Base-by-base conservation (phyloP, 73 alveolate species). In the Paramecium sexaurelia region DNA sequence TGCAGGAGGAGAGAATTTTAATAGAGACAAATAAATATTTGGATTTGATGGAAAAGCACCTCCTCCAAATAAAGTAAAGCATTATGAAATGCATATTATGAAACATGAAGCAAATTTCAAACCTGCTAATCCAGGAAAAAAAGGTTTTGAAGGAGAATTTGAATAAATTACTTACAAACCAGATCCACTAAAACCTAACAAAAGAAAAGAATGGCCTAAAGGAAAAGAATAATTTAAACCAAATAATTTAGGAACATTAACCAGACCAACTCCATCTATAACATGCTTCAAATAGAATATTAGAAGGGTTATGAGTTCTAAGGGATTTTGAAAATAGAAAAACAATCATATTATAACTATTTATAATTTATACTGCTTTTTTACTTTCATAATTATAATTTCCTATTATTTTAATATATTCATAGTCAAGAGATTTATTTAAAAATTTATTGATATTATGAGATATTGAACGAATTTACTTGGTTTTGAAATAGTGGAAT, bases 301-400 rank as follows among this genome's bases (percentile, higher is more conserved):
- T 24, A 78, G 73, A 43, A 78, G 90, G 19, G 68, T 19, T 5
- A 78, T 78, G 90, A 78, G 73, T 78, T 73, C 90, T 20, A 78
- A 45, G 24, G 73, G 35, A 22, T 78, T 78, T 15, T 78, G 90
- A 78, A 5, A 41, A 35, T 73, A n/a, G 22, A 57, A 57, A 13
- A 57, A 57, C 17, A 45, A 51, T 51, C 67, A 51, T 51, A 51
- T 51, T 51, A 51, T 51, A 51, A 51, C 67, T 51, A 51, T n/a
- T 51, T 19, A 51, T 17, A 4, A 17, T 17, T 17, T n/a, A n/a
- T n/a, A n/a, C n/a, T n/a, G n/a, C n/a, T n/a, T n/a, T n/a, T n/a
- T n/a, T n/a, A n/a, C n/a, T n/a, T n/a, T n/a, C n/a, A n/a, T n/a
- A 35, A 35, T 35, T 4, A 35, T 35, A 35, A 35, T 35, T 4